These are phyloP conservation scores for Sanghuangporus baumii DNA, from an alignment of 1,284 basidiomycete species.

Conservation along the genomic window DNA sequence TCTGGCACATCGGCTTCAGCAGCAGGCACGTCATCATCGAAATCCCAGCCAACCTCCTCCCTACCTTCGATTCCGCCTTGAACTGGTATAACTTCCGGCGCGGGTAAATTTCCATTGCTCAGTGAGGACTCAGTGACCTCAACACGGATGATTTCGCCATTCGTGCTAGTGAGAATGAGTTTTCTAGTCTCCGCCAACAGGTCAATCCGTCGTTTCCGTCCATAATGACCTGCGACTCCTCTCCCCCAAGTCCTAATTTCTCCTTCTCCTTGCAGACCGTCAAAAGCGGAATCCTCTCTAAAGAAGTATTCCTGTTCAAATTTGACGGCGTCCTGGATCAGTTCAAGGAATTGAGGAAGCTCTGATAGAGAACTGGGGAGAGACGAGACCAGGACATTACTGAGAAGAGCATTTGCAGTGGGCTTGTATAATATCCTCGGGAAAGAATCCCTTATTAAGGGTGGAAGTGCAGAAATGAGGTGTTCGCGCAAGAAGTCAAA, in stretches of 20 bases:
- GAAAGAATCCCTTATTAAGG: conserved; percentile 37
- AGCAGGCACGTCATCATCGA: conserved; percentile 28
- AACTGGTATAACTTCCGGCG: conserved; percentile 9
- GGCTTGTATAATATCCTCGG: conserved; percentile 51
- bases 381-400: conserved; percentile 57
- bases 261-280: conserved; percentile 32
- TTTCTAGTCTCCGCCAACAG: conserved; percentile 54
- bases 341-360: conserved; percentile 57
- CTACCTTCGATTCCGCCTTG: conserved; percentile 17
- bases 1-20: conserved; percentile 11
- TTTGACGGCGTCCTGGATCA: conserved; percentile 46
- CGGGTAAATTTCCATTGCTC: neutral
- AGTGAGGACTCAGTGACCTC: conserved; percentile 24
- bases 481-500: conserved; percentile 52
- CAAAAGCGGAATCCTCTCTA: conserved; percentile 30
- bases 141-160: conserved; percentile 30
- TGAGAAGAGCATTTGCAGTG: conserved; percentile 52
- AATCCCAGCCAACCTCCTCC: conserved; percentile 33
- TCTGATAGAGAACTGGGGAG: conserved; percentile 56
- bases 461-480: conserved; percentile 52
- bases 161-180: conserved; percentile 35
- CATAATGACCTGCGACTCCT: conserved; percentile 63
- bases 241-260: conserved; percentile 59
- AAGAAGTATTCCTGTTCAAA: conserved; percentile 58
- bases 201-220: conserved; percentile 56